Conservation (phyloP, 345 rosid genomes). For the Lumnitzera littorea region DNA sequence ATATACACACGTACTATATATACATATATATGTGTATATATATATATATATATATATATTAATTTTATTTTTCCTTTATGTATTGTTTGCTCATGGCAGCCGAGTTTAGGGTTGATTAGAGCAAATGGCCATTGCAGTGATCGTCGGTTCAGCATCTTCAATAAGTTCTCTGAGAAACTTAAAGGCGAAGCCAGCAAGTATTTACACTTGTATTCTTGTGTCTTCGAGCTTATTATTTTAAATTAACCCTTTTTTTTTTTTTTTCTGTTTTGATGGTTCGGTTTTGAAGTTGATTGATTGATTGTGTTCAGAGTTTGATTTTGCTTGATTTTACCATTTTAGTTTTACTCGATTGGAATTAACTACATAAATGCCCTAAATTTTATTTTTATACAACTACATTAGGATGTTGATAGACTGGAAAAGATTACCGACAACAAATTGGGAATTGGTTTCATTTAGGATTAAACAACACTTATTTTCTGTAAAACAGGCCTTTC, state of each 20-base stretch:
- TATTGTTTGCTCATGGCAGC: conserved; percentile 5
- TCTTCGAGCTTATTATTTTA: neutral
- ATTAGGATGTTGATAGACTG: too few species aligned
- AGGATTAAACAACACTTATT: too few species aligned
- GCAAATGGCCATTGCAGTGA: conserved; percentile 24
- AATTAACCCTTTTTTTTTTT: neutral
- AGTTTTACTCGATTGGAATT: too few species aligned
- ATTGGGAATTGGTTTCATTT: too few species aligned
- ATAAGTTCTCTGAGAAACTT: conserved; percentile 66
- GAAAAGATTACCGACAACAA: too few species aligned
- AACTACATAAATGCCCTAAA: too few species aligned
- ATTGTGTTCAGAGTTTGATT: too few species aligned
- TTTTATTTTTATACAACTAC: too few species aligned
- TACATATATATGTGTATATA: neutral
- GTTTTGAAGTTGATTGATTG: too few species aligned
- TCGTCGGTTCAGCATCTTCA: conserved; percentile 69
- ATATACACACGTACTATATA: too few species aligned
- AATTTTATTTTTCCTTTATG: neutral
- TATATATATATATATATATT: neutral
- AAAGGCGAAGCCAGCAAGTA: conserved; percentile 74
- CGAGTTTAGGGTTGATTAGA: conserved; percentile 28
- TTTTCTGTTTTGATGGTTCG: neutral
- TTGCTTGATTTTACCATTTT: too few species aligned
- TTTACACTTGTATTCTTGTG: neutral
- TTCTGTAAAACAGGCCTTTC: too few species aligned